Evolutionary conservation across 73 alveolate species (phyloP), one percentile per base, ranked within the genome.

Genomic region (Strombidium stylifer): DNA sequence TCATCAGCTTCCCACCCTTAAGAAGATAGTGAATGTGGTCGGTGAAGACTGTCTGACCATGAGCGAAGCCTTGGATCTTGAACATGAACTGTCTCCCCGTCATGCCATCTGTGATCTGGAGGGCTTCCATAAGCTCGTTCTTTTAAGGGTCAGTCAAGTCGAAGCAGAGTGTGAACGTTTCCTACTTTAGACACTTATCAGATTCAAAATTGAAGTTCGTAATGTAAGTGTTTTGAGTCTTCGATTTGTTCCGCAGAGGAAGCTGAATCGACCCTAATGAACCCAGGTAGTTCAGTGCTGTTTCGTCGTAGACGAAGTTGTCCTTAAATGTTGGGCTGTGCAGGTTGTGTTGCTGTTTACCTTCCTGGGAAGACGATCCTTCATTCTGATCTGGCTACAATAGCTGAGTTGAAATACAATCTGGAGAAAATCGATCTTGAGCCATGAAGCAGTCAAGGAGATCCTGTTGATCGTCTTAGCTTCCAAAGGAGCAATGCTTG

Each of bases 11-110:
- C 21, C 54, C 45, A 3, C 78, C 78, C 31, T 47, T 64, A 3
- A 64, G 47, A 23, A 64, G 41, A 46, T 64, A 64, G 34, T 64
- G 78, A 12, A 64, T 62, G 26, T 64, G 66, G 47, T 64, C 78
- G 3, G 78, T 45, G 26, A 64, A 64, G 24, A 64, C 34, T 1
- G 49, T 14, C 21, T 44, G 27, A 3, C 65, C 65, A 30, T 64
- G 78, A 39, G 66, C 28, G 47, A 24, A 44, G 19, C 78, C 73
- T 30, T 64, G 41, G 55, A 64, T 46, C 28, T 46, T 64, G 27
- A 64, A 64, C 34, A 64, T 64, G 26, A 45, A 26, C 21, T 46
- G 40, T 14, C 30, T 44, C 23, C 26, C 21, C 25, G 24, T 44
- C 28, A 46, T 28, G 21, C 35, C 16, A 4, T 32, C 4, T 4